Percentiles rank a stretch among this genome's conserved stretches.
phyloP scores from a whole-genome alignment of 2,329 filamentous ascomycete species.

The Sphaerulina musiva region DNA sequence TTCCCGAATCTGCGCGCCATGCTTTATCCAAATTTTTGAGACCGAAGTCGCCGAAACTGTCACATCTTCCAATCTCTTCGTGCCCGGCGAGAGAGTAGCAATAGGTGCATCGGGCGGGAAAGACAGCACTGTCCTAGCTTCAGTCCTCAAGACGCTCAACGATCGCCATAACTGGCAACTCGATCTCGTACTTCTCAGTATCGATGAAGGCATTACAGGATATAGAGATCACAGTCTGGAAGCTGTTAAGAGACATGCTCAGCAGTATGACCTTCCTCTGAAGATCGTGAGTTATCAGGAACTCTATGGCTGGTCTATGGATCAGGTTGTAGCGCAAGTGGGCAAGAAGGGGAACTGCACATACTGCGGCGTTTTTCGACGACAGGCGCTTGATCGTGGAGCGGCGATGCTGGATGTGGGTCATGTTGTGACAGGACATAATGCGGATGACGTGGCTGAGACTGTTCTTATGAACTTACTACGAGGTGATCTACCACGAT shows the following conservation, averaged over 20 bases:
- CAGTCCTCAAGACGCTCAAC: slow-evolving; percentile 89
- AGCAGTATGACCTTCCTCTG: slow-evolving; percentile 84
- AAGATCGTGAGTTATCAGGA: slow-evolving; percentile 90
- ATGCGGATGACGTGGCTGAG: slow-evolving; percentile 94
- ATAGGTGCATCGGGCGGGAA: slow-evolving; percentile 97
- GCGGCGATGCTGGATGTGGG: slow-evolving; percentile 79
- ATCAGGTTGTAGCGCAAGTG: slow-evolving; percentile 91
- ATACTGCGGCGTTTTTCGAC: slow-evolving; percentile 92
- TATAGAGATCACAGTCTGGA: slow-evolving; percentile 94
- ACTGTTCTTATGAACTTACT: slow-evolving; percentile 97
- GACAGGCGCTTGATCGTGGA: slow-evolving; percentile 88
- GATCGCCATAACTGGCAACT: slow-evolving; percentile 81
- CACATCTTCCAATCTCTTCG: slow-evolving; percentile 70
- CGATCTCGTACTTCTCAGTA: slow-evolving; percentile 77
- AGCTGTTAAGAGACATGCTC: slow-evolving; percentile 89
- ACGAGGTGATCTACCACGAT: slow-evolving; percentile 76
- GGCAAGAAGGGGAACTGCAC: slow-evolving; percentile 99
- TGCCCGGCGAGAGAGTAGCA: slow-evolving; percentile 74
- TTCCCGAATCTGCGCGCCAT: slow-evolving; percentile 82
- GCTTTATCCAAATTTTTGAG: slow-evolving; percentile 84
- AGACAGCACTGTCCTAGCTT: slow-evolving; percentile 92
- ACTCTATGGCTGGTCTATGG: slow-evolving; percentile 98
- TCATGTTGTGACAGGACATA: slow-evolving; percentile 95
- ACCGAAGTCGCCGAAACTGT: slow-evolving; percentile 93
- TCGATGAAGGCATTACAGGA: slow-evolving; percentile 95